Evolutionary conservation across 768 basidiomycete genomes (phyloP), one percentile per base, ranked within the genome.

Genomic region (Amanita fuliginea): DNA sequence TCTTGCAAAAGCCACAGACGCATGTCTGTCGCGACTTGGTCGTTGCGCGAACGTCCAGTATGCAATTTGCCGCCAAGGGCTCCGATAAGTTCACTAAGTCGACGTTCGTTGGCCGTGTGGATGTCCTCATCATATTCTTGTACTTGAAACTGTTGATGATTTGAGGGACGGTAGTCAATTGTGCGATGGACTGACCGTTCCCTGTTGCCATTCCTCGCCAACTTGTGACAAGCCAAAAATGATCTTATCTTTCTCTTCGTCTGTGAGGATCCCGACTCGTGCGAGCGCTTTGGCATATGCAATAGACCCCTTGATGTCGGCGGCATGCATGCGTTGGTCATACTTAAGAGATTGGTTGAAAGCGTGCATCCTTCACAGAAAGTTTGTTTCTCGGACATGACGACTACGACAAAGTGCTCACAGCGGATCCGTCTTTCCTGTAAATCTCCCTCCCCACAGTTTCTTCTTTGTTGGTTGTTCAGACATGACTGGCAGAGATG

Each of bases 11-110:
- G 76, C 96, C 96, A 99, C 10, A 99, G 67, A 26, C 96, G 83
- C 86, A 98, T 88, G 62, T 99, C 96, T 1, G 96, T 99, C 3
- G 95, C 93, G 53, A 97, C 95, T 64, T 99, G 96, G 62, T 99
- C 96, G 64, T 99, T 99, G 47, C 96, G 78, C 45, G 92, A 95
- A 52, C 96, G 81, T 24, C 96, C 96, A 0, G 96, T 99, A 62
- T 99, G 96, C 37, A 99, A 73, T 66, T 98, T 99, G 3, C 96
- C 96, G 4, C 90, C 93, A 13, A 91, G 77, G 11, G 87, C 73
- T 0, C 96, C 96, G 47, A 98, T 90, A 47, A 99, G 67, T 68
- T 99, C 95, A 54, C 83, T 88, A 56, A 99, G 66, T 36, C 96
- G 79, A 42, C 96, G 81, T 63, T 99, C 96, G 60, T 98, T 99